Conservation (phyloP, 805 yeast species). For the Scheffersomyces coipomensis region DNA sequence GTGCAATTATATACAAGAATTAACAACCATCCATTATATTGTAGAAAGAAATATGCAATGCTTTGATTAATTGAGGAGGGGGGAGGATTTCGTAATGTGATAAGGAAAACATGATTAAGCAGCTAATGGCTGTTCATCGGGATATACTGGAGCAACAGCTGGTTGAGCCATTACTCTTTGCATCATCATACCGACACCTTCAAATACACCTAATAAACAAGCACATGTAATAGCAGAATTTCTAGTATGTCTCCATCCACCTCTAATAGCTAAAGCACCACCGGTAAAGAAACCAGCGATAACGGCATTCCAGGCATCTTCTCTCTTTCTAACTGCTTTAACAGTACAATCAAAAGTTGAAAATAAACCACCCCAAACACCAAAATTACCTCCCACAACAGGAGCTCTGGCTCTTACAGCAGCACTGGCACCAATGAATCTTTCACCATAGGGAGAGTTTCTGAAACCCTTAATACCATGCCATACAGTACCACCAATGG, state of each 20-base stretch:
- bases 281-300: slow-evolving; percentile 98
- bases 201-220: slow-evolving; percentile 91
- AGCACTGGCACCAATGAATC: slow-evolving; percentile 82
- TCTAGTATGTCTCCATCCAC: slow-evolving; percentile 96
- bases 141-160: slow-evolving; percentile 44
- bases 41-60: not conserved
- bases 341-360: slow-evolving; percentile 95
- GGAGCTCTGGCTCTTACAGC: slow-evolving; percentile 98
- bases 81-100: too few relatives aligned
- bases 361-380: slow-evolving; percentile 99
- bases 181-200: slow-evolving; percentile 97
- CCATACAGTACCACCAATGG: slow-evolving; percentile 97
- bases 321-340: slow-evolving; percentile 93
- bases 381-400: slow-evolving; percentile 97
- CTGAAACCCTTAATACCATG: slow-evolving; percentile 98
- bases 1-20: not conserved
- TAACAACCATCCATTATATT: not conserved
- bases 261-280: slow-evolving; percentile 96
- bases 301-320: slow-evolving; percentile 97
- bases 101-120: slow-evolving; percentile 23
- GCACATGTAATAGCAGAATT: slow-evolving; percentile 98
- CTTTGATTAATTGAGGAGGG: not conserved
- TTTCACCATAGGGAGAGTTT: slow-evolving; percentile 95
- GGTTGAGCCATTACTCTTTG: slow-evolving; percentile 85
- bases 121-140: slow-evolving; percentile 38